Evolutionary conservation across 1,284 basidiomycete genomes (phyloP).

Genomic region (Tylopilus sp.): DNA sequence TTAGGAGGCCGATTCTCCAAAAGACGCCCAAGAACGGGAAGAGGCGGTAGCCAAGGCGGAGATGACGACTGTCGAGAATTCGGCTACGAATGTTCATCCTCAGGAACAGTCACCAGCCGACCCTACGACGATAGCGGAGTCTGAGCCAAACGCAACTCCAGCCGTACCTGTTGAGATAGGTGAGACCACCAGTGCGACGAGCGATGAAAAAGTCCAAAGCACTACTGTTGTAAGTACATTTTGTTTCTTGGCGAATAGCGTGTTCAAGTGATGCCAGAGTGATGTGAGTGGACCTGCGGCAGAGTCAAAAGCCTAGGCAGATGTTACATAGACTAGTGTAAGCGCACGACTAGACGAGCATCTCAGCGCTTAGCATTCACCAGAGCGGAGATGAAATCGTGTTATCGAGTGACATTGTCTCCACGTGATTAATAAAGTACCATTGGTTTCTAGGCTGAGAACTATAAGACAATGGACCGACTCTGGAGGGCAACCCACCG

Average conservation of each 20-base stretch:
- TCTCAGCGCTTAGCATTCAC: too few species aligned
- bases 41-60: conserved; percentile 25
- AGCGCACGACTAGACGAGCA: conserved; percentile 2
- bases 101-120: conserved; percentile 9
- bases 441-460: conserved; percentile 18
- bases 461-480: conserved; percentile 16
- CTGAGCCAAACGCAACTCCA: conserved; percentile 11
- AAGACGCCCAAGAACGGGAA: conserved; percentile 40
- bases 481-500: background rate
- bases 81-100: conserved; percentile 1
- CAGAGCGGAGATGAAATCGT: too few species aligned
- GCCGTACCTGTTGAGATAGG: conserved; percentile 5
- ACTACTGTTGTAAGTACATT: conserved; percentile 28
- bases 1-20: conserved; percentile 44
- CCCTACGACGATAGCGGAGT: conserved; percentile 5
- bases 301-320: conserved; percentile 19
- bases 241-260: background rate
- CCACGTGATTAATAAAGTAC: conserved; percentile 5
- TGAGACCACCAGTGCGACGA: conserved; percentile 8
- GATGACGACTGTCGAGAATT: conserved; percentile 4
- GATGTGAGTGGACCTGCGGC: conserved; percentile 4
- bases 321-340: conserved; percentile 16
- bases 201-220: conserved; percentile 16
- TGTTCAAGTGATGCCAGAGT: conserved; percentile 22
- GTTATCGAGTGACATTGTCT: too few species aligned